These are phyloP conservation scores for Botrytis byssoidea DNA, from an alignment of 2,329 filamentous ascomycete species.

Conservation along the genomic window DNA sequence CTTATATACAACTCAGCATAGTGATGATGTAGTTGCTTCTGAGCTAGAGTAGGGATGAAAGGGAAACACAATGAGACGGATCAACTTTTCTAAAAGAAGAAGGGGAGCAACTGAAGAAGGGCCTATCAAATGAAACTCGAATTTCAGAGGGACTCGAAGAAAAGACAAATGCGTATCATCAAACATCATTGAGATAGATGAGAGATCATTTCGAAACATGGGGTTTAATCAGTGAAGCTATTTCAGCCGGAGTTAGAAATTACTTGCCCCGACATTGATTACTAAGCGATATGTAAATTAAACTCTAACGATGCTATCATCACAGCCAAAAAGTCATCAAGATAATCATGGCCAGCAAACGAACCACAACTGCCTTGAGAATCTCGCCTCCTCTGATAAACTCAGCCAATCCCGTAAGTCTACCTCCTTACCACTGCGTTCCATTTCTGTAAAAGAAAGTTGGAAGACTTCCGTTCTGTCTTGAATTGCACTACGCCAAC, in stretches of 20 bases:
- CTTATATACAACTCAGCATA: too few relatives aligned
- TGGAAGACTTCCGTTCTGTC: not conserved
- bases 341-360: not conserved
- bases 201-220: not conserved
- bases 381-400: conserved; percentile 61
- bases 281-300: not conserved
- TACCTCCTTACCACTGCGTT: not conserved
- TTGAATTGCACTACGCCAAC: not conserved
- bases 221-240: not conserved
- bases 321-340: not conserved
- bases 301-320: not conserved
- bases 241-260: not conserved
- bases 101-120: not conserved
- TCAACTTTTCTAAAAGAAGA: not conserved
- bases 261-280: not conserved
- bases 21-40: not conserved
- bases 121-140: not conserved
- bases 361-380: not conserved
- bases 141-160: not conserved
- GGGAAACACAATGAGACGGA: not conserved
- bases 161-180: not conserved
- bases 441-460: not conserved
- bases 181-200: not conserved
- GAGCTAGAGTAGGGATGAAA: not conserved
- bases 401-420: conserved; percentile 59